Conservation (phyloP, 371 early-diverging fungal species). For the Apophysomyces ossiformis region DNA sequence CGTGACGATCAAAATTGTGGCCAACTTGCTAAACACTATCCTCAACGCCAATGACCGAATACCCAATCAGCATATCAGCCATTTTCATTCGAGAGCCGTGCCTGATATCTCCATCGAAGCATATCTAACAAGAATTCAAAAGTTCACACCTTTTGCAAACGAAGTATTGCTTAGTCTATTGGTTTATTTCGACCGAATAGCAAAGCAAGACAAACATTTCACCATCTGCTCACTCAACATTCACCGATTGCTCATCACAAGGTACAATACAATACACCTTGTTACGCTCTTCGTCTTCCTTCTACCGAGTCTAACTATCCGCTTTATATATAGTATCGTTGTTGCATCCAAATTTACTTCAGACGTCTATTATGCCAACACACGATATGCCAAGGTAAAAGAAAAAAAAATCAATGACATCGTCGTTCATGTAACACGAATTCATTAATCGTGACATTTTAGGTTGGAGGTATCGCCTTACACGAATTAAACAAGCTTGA, state of each 20-base stretch:
- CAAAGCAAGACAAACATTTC: conserved; percentile 42
- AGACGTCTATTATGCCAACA: conserved; percentile 81
- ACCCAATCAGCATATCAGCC: conserved; percentile 57
- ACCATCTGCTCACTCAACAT: conserved; percentile 75
- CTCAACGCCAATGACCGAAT: conserved; percentile 66
- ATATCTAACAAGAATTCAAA: conserved; percentile 69
- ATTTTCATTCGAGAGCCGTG: conserved; percentile 82
- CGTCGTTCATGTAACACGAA: conserved; percentile 39
- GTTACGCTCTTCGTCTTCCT: background rate
- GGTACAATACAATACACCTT: conserved; percentile 18
- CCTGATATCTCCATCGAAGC: conserved; percentile 71
- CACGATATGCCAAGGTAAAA: conserved; percentile 64
- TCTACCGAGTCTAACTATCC: background rate
- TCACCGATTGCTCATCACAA: conserved; percentile 76
- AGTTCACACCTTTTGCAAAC: conserved; percentile 77
- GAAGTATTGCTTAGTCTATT: conserved; percentile 73
- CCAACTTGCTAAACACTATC: conserved; percentile 53
- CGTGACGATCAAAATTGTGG: conserved; percentile 45
- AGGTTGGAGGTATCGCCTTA: conserved; percentile 74
- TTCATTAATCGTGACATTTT: background rate
- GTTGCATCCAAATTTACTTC: conserved; percentile 81
- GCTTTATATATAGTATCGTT: conserved; percentile 49
- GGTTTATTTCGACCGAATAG: conserved; percentile 84
- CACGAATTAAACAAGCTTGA: conserved; percentile 86
- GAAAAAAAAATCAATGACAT: conserved; percentile 2